phyloP scores from a whole-genome alignment of 2,329 filamentous ascomycete species.

The Hymenoscyphus occultus region DNA sequence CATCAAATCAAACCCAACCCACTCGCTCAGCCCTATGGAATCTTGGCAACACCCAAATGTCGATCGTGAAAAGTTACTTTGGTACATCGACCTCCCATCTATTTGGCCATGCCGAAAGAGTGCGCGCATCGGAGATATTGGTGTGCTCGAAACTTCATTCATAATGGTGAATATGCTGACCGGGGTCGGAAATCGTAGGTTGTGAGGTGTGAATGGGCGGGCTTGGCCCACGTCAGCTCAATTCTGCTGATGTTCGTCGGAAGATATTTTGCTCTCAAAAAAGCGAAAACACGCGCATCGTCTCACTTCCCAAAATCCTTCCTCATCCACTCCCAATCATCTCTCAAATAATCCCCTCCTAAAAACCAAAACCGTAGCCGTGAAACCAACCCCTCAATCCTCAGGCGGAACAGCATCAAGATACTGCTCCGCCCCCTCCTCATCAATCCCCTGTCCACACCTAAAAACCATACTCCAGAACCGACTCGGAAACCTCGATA shows the following conservation, averaged over 20 bases:
- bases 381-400: not conserved
- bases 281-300: too few species aligned
- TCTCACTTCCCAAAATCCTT: too few species aligned
- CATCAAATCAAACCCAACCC: not conserved
- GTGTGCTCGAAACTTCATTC: too few species aligned
- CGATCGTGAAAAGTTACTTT: not conserved
- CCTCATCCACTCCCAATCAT: not conserved
- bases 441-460: not conserved
- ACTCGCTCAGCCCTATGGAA: not conserved
- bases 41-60: not conserved
- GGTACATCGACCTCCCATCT: too few species aligned
- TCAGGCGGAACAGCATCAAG: not conserved
- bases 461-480: not conserved
- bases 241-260: too few species aligned
- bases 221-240: too few species aligned
- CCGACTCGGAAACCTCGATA: not conserved
- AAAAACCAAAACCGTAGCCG: not conserved
- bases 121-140: too few species aligned
- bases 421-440: not conserved
- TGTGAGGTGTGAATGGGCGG: too few species aligned
- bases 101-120: too few species aligned
- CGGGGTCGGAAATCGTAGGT: too few species aligned
- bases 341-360: not conserved
- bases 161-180: too few species aligned
- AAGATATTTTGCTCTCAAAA: too few species aligned